Conservation (phyloP, 148 eudicot genomes). For the Beta vulgaris region DNA sequence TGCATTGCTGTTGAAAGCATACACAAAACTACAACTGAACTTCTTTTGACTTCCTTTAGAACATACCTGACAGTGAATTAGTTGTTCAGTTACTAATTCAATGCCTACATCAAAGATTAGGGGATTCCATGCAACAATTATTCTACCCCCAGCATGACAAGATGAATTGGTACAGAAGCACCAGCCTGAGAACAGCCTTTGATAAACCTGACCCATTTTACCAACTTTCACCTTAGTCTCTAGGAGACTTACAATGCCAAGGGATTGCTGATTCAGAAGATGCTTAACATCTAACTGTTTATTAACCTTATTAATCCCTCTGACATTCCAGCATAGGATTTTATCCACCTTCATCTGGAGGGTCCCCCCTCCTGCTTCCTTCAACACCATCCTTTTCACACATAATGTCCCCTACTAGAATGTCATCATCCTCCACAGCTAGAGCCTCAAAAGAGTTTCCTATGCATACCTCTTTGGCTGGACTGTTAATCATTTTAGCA, state of each 20-base stretch:
- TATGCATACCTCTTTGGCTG: too few species aligned
- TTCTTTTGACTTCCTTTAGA: background rate
- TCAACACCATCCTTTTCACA: too few species aligned
- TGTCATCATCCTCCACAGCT: too few species aligned
- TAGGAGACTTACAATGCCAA: background rate
- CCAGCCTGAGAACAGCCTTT: background rate
- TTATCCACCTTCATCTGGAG: too few species aligned
- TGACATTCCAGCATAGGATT: too few species aligned
- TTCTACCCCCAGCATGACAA: background rate
- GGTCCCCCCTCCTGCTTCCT: too few species aligned
- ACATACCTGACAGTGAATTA: background rate
- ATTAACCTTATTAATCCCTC: background rate
- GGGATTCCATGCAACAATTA: background rate
- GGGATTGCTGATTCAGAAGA: background rate
- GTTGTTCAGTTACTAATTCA: background rate
- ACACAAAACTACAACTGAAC: background rate
- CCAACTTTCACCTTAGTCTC: background rate
- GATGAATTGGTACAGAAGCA: background rate
- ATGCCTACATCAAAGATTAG: background rate
- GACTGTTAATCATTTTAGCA: too few species aligned
- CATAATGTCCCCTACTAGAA: too few species aligned
- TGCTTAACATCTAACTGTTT: background rate
- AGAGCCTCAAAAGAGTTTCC: too few species aligned
- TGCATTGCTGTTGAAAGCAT: background rate
- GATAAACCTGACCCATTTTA: background rate